Conservation (phyloP, 768 basidiomycete genomes). For the Tephrocybe sp. region DNA sequence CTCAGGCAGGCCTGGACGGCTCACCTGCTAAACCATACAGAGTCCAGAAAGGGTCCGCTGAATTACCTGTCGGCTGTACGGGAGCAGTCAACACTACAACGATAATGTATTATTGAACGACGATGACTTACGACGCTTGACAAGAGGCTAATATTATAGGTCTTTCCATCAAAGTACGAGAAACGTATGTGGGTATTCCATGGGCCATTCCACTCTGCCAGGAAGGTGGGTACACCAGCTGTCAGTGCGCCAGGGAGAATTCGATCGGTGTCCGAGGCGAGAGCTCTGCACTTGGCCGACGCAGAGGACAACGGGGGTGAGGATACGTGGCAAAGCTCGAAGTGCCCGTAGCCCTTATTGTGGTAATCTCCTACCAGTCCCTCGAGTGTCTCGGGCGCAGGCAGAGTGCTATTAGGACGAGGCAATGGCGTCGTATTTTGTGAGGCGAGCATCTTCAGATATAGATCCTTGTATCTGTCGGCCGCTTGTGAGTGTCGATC, state of each 20-base stretch:
- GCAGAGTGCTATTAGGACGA: conserved; percentile 1
- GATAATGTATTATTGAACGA: too few species aligned
- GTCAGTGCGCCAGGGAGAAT: conserved; percentile 8
- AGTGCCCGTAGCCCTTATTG: conserved; percentile 20
- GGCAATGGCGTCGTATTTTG: conserved; percentile 1
- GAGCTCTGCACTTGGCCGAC: conserved; percentile 7
- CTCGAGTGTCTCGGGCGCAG: conserved; percentile 11
- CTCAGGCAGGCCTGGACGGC: not conserved
- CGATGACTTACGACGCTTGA: too few species aligned
- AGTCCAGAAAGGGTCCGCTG: conserved; percentile 17
- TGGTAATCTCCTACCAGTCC: conserved; percentile 16
- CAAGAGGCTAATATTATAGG: too few species aligned
- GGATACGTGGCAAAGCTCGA: conserved; percentile 21
- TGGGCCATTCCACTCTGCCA: too few species aligned
- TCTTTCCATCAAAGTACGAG: too few species aligned
- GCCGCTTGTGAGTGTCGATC: not conserved
- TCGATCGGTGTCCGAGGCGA: conserved; percentile 2
- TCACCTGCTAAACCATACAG: not conserved
- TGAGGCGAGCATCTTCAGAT: not conserved
- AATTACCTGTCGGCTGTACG: conserved; percentile 16
- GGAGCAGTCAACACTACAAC: too few species aligned
- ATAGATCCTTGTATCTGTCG: conserved; percentile 1
- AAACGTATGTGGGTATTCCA: too few species aligned
- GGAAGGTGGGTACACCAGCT: conserved; percentile 15
- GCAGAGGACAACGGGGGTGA: not conserved